A percentile compares a stretch with the other conserved stretches of the same genome.
phyloP scores from a whole-genome alignment of 768 basidiomycete species.

The Scleroderma bovista region DNA sequence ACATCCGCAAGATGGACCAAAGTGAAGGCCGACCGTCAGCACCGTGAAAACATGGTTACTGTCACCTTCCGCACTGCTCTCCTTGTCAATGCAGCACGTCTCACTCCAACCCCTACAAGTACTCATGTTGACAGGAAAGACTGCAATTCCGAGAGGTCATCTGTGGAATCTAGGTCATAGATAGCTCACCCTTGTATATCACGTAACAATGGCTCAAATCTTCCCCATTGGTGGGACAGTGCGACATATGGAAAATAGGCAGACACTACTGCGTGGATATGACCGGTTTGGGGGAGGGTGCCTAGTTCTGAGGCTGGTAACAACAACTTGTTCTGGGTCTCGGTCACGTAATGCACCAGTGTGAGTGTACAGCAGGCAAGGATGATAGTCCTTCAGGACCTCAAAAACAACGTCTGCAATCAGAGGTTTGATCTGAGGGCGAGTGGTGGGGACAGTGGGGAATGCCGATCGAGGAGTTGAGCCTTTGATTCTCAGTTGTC shows the following conservation, averaged over 20 bases:
- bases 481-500: not conserved
- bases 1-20: slow-evolving; percentile 1
- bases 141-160: not conserved
- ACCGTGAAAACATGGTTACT: not conserved
- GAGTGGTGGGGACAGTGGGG: not conserved
- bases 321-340: not conserved
- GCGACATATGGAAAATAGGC: not conserved
- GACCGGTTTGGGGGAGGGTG: not conserved
- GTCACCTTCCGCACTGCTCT: not conserved
- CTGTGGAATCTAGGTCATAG: not conserved
- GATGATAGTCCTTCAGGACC: not conserved
- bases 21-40: not conserved
- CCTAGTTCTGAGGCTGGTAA: not conserved
- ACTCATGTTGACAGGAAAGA: not conserved
- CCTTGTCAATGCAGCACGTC: slow-evolving; percentile 1
- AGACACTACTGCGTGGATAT: not conserved
- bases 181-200: not conserved
- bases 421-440: not conserved
- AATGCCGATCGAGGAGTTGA: too few species aligned
- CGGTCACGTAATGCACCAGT: not conserved
- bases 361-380: not conserved
- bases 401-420: not conserved
- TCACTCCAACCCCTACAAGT: not conserved
- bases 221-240: not conserved
- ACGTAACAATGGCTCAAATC: not conserved